A percentile compares a stretch with the other conserved stretches of the same genome.
Conservation (phyloP, 2,329 filamentous ascomycete species). For the Arthrobotrys megalospora region DNA sequence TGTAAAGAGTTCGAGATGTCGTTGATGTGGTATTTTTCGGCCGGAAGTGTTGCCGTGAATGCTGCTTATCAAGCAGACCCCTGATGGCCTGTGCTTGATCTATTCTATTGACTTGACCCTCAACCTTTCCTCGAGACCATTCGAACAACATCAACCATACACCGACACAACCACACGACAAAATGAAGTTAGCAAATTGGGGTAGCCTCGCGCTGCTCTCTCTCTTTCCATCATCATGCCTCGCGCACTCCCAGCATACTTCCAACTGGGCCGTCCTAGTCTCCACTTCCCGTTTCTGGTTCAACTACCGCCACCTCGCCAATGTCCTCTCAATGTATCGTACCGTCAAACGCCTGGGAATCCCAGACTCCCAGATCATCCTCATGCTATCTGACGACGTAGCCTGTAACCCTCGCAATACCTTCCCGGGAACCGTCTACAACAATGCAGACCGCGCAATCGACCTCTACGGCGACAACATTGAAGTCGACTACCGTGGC, state of each 20-base stretch:
- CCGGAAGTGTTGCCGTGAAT: slow-evolving; percentile 1
- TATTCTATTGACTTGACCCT: background rate
- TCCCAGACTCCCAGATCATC: slow-evolving; percentile 98
- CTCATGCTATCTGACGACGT: slow-evolving; percentile 99
- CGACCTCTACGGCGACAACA: slow-evolving; percentile 97
- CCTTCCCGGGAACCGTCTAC: slow-evolving; percentile 97
- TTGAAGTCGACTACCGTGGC: slow-evolving; percentile 97
- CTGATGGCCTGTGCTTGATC: slow-evolving; percentile 21
- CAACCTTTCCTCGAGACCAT: background rate
- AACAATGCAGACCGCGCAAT: slow-evolving; percentile 97
- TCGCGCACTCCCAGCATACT: slow-evolving; percentile 80
- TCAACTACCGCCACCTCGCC: slow-evolving; percentile 98
- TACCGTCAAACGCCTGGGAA: slow-evolving; percentile 96
- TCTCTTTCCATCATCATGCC: slow-evolving; percentile 33
- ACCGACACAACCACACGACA: background rate
- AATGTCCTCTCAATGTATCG: slow-evolving; percentile 98
- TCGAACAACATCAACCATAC: slow-evolving; percentile 7
- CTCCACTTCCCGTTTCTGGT: slow-evolving; percentile 98
- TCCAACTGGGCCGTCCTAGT: slow-evolving; percentile 99
- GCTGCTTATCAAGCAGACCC: slow-evolving; percentile 52
- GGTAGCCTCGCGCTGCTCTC: slow-evolving; percentile 51
- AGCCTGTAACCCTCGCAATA: slow-evolving; percentile 98
- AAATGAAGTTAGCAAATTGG: slow-evolving; percentile 52
- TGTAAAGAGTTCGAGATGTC: too few species aligned
- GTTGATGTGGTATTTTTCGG: slow-evolving; percentile 18